Conservation (phyloP, 1,284 basidiomycete genomes). For the Meripilus lineatus region DNA sequence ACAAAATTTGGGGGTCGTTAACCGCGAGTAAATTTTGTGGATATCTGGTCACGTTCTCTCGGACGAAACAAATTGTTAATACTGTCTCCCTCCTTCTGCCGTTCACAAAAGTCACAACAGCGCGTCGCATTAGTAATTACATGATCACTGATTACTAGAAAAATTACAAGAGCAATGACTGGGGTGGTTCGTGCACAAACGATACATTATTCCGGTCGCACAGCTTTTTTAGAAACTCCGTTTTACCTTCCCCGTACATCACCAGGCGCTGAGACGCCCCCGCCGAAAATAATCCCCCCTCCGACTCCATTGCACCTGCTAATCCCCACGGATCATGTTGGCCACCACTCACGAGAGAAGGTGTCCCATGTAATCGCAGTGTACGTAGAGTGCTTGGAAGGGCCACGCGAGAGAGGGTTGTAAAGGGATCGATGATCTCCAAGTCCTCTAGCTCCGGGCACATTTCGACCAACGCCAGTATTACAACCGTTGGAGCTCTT, state of each 20-base stretch:
- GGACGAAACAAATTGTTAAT: too few species aligned
- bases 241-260: neutral
- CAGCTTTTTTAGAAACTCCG: too few species aligned
- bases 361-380: neutral
- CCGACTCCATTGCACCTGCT: neutral
- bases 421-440: slow-evolving; percentile 11
- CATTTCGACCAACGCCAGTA: slow-evolving; percentile 21
- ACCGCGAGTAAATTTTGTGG: too few species aligned
- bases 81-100: too few species aligned
- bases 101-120: too few species aligned
- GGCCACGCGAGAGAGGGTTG: neutral
- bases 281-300: neutral
- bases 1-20: too few species aligned
- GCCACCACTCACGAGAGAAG: neutral
- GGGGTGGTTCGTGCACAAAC: too few species aligned
- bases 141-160: too few species aligned
- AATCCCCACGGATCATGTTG: neutral
- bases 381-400: neutral
- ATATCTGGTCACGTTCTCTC: too few species aligned
- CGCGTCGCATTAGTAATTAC: too few species aligned
- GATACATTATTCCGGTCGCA: too few species aligned
- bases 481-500: slow-evolving; percentile 24
- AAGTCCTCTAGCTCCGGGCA: slow-evolving; percentile 22
- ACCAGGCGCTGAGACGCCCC: neutral
- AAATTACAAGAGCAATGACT: too few species aligned